Base-by-base conservation (phyloP, 176 grass and related monocot species). In the Phoenix dactylifera region DNA sequence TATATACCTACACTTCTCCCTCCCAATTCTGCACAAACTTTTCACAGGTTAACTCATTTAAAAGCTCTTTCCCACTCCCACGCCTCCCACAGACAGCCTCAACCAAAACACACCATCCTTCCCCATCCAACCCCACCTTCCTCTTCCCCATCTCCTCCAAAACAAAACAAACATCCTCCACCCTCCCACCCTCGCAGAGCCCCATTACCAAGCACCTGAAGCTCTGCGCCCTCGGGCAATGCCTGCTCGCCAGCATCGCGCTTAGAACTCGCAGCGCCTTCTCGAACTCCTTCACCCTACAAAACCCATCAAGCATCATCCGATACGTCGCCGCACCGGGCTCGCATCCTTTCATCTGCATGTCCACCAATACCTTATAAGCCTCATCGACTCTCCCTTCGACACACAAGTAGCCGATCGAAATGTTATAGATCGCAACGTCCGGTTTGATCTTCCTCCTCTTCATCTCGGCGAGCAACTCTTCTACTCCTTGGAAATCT, bases 181-280 rank as follows among this genome's bases (percentile, higher is more conserved):
- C 12, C 65, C 54, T 81, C 18, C 73, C 54, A 1, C 59, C 69
- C 9, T 80, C 73, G 23, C 58, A 22, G 17, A 86, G 77, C 20
- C 77, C 83, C 44, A 18, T 73, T 49, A 26, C 71, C 25, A 81
- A 60, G 0, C 16, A 10, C 32, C 48, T 24, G 68, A 81, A 70
- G 22, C 68, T 74, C 78, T 74, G 73, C 10, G 54, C 60, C 7
- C 65, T 71, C 3, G 79, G 82, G 15, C 35, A 67, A 22, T 89
- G 90, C n/a, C 60, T 66, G 62, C 74, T 78, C n/a, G 76, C 76
- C 67, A 95, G 18, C 85, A 86, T 70, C 70, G 82, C 61, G 58
- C 65, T 52, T 65, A 87, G 52, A 63, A 89, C 75, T 10, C 71
- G 63, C 19, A 84, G 49, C 2, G 73, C 84, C 58, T 88, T 57